Evolutionary conservation across 768 basidiomycete genomes (phyloP).

Genomic region (Mycena galopus): DNA sequence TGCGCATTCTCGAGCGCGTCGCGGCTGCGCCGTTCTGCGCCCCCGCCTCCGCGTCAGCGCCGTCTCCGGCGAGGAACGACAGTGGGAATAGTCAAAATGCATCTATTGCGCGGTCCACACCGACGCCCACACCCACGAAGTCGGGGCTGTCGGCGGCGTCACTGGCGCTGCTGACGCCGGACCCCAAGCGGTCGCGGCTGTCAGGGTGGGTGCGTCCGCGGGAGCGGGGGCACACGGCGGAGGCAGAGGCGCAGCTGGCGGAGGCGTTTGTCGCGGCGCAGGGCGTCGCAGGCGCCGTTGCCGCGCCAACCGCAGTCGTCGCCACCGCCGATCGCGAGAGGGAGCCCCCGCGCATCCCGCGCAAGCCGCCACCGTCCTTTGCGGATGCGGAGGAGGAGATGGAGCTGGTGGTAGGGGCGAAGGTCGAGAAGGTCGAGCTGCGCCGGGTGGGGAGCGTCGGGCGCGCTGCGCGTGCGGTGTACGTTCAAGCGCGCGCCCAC

Average conservation of each 20-base stretch:
- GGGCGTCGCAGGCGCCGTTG: neutral
- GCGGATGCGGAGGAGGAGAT: neutral
- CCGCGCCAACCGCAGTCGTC: too few species aligned
- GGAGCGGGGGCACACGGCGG: neutral
- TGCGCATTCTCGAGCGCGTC: constrained; percentile 17
- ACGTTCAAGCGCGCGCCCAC: neutral
- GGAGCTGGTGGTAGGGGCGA: neutral
- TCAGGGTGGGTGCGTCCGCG: constrained; percentile 9
- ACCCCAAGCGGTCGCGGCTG: constrained; percentile 6
- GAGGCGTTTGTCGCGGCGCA: too few species aligned
- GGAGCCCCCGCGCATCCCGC: constrained; percentile 2
- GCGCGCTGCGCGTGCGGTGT: constrained; percentile 26
- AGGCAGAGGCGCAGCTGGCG: constrained; percentile 2
- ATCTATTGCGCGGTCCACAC: neutral
- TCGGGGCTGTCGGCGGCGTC: constrained; percentile 21
- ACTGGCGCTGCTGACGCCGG: constrained; percentile 32
- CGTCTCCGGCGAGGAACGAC: too few species aligned
- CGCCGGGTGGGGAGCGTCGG: constrained; percentile 9
- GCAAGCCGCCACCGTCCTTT: constrained; percentile 12
- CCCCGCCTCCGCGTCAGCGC: neutral
- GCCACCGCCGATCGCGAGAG: too few species aligned
- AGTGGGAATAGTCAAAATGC: too few species aligned
- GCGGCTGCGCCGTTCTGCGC: constrained; percentile 9
- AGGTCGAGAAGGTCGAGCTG: constrained; percentile 10
- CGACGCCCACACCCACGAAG: neutral